Percentiles rank a stretch among this genome's conserved stretches.
These are phyloP conservation scores for Hymenotorrendiella dingleyae DNA, from an alignment of 2,329 filamentous ascomycete genomes.

Conservation along the genomic window DNA sequence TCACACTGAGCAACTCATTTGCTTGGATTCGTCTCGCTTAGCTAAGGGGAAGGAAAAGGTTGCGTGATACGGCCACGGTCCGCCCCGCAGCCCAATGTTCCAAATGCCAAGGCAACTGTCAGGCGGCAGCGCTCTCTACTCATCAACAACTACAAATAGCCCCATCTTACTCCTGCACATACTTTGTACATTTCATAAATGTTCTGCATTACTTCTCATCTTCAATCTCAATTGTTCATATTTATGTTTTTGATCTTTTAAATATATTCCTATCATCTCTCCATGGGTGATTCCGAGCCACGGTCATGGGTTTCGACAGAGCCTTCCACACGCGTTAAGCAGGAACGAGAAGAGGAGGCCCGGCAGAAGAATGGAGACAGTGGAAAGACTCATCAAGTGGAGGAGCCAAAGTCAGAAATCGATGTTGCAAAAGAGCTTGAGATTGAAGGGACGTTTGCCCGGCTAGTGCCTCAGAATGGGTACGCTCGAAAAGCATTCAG, in stretches of 20 bases:
- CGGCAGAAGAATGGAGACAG: neutral
- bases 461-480: constrained; percentile 12
- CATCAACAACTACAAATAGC: no score
- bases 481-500: constrained; percentile 12
- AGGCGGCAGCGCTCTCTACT: no score
- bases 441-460: constrained; percentile 13
- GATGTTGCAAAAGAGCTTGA: constrained; percentile 6
- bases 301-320: constrained; percentile 16
- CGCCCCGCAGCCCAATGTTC: no score
- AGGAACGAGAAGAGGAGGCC: constrained; percentile 7
- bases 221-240: neutral
- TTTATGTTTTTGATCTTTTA: neutral
- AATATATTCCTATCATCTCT: constrained; percentile 1
- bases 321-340: constrained; percentile 10
- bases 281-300: constrained; percentile 9
- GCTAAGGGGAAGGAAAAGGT: no score
- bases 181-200: neutral
- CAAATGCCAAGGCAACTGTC: no score
- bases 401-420: neutral
- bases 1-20: no score
- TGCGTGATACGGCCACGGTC: no score
- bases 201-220: neutral
- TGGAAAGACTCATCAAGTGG: neutral
- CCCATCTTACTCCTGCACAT: neutral
- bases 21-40: no score